Base-by-base conservation (phyloP, 768 basidiomycete genomes). In the Sarcodon sp. region DNA sequence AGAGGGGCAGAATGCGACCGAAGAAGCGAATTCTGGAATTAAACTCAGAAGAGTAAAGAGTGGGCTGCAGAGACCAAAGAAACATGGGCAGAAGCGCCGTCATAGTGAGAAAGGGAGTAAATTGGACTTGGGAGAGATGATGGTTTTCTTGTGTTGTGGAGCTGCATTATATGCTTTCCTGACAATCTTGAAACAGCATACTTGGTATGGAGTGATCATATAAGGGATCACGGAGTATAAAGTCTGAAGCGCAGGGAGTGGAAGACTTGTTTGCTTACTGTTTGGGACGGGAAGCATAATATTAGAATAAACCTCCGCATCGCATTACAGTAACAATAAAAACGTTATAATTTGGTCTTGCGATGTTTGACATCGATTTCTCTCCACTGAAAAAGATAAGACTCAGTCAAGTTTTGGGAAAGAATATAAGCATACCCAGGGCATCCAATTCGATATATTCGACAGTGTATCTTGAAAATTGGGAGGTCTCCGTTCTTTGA, bases 381-480 rank as follows among this genome's bases (percentile, higher is more conserved):
- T 12, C 55, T 59, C 71, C 71, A 72, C 71, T 73, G 35, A 39
- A 15, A 35, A 16, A 34, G 12, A 35, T 10, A 8, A 33, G 33
- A 12, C 37, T 50, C 46, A 35, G 21, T 31, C 7, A 0, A 38
- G 3, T 9, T 39, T 32, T 4, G n/a, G 34, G 31, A 11, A 4
- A 16, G 11, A 8, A 10, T 44, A 10, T 16, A 27, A 33, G 55
- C 72, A 53, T 47, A 77, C 77, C 76, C 76, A 79, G 37, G 77
- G 73, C 49, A 66, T 69, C 69, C 71, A 74, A 3, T 66, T 63
- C n/a, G 59, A 52, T 47, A 59, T 27, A 36, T 65, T 66, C 1
- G 68, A 67, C 47, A 77, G 50, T 3, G 63, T 69, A 43, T 72
- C 75, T 9, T 56, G 56, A 50, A 78, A 76, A 38, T 64, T 68